These are phyloP conservation scores for Ophidiomyces ophidiicola DNA, from an alignment of 2,329 filamentous ascomycete species.

Conservation along the genomic window DNA sequence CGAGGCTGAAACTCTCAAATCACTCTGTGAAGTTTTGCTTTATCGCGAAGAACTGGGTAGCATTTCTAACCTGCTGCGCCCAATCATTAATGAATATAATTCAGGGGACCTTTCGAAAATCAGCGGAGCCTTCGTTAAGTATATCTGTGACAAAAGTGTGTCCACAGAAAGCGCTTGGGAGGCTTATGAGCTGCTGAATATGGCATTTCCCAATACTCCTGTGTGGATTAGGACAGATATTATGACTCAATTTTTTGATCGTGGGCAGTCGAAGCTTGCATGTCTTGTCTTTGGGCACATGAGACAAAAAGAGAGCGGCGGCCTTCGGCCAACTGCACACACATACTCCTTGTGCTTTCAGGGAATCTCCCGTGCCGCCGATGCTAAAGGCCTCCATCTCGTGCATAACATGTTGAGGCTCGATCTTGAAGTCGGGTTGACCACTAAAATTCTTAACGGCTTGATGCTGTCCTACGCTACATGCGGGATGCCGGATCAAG, in stretches of 20 bases:
- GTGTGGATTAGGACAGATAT: slow-evolving; percentile 53
- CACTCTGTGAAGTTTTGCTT: slow-evolving; percentile 62
- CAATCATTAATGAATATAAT: slow-evolving; percentile 37
- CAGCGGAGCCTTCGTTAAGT: slow-evolving; percentile 52
- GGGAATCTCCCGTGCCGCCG: slow-evolving; percentile 52
- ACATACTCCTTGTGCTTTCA: slow-evolving; percentile 70
- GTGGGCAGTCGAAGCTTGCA: slow-evolving; percentile 71
- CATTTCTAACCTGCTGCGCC: slow-evolving; percentile 69
- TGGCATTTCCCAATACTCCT: slow-evolving; percentile 52
- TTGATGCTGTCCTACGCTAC: slow-evolving; percentile 76
- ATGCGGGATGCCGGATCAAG: slow-evolving; percentile 52
- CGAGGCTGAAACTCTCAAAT: slow-evolving; percentile 60
- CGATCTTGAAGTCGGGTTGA: slow-evolving; percentile 59
- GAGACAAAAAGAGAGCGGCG: slow-evolving; percentile 58
- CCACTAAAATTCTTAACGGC: slow-evolving; percentile 66
- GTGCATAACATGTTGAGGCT: slow-evolving; percentile 92
- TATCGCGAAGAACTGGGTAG: slow-evolving; percentile 65
- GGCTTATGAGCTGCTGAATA: slow-evolving; percentile 45
- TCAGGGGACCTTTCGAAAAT: slow-evolving; percentile 53
- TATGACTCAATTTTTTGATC: slow-evolving; percentile 71
- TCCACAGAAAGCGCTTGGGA: slow-evolving; percentile 50
- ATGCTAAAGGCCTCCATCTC: slow-evolving; percentile 55
- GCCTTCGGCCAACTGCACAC: slow-evolving; percentile 54
- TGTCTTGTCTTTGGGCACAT: slow-evolving; percentile 83
- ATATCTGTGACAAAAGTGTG: slow-evolving; percentile 51